Evolutionary conservation across 805 yeast species (phyloP), one percentile per base, ranked within the genome.

Genomic region (Lipomyces chichibuensis): DNA sequence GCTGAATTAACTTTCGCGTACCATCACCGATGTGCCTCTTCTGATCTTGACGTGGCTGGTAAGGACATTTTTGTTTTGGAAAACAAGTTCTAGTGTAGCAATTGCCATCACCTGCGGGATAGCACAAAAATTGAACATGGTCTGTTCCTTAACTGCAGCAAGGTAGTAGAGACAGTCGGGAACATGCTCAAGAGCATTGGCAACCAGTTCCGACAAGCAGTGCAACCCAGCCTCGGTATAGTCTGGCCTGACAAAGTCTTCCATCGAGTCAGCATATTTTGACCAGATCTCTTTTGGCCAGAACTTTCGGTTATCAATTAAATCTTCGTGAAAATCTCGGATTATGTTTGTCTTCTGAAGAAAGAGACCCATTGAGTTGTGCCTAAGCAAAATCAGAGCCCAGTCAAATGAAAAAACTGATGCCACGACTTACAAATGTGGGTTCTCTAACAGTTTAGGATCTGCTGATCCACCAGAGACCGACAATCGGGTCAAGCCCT

Each of bases 71-170:
- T 89, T 88, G 80, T 95, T 95, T 76, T 89, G 87, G 84, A 89
- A 93, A 43, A 95, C 89, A 62, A 88, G 82, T 27, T 94, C 92
- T 73, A 95, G 83, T 0, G 98, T 92, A 17, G 99, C 98, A 77
- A 95, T 90, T 49, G 98, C 97, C 99, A 95, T 95, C 23, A 94
- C 98, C 80, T 95, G 99, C 23, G 99, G 99, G 76, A 95, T 95
- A 11, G 98, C 91, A 81, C 98, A 93, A 82, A 95, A 95, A 73
- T 88, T 89, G 82, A 92, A 95, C 60, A 88, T 80, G 0, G 97
- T 86, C 67, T 89, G 90, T 76, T 95, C 99, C 66, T 84, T 84
- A 60, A 95, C 85, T 69, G 87, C 82, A 20, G 94, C 84, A 65
- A 95, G 82, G 77, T 90, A 95, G 61, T 84, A 84, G 73, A 95